Base-by-base conservation (phyloP, 1,284 basidiomycete species). In the Xerocomus nothofagi region DNA sequence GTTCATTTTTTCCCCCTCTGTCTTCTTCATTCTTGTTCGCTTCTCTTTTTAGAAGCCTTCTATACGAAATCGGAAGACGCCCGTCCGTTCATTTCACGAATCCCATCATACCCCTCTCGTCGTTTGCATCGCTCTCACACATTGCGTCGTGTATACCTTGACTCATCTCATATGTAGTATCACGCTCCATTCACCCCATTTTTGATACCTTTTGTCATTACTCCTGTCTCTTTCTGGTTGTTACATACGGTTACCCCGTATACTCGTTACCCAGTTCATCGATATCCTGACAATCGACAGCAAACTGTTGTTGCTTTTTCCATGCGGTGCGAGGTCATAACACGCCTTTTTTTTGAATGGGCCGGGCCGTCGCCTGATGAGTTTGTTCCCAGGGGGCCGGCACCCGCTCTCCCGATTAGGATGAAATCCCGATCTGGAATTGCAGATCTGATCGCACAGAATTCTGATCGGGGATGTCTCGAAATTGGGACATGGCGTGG, bases 211-310 rank as follows among this genome's bases (percentile, higher is more conserved):
- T n/a, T 63, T 60, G 32, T 54, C 57, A 34, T 32, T 61, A 27
- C 50, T 49, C 44, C 50, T 26, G 45, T 38, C 36, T 37, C 39
- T 44, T 48, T 51, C 65, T 56, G 58, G 51, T 54, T 62, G 63
- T 66, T 59, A 53, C 63, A 69, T 70, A 54, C 64, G 64, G 64
- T 68, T 69, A 69, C 68, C 67, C 66, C 68, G 64, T 70, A 70
- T 54, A 69, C 53, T 53, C 43, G 53, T 69, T 68, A 67, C 64
- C 64, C 65, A 51, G 55, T 66, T 57, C 55, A 55, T 55, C 56
- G 64, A 70, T 66, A 70, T 66, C 63, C 68, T 53, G 49, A 48
- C 49, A 37, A 47, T 51, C 48, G 51, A 46, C 44, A 46, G 47
- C 47, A 51, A 33, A 39, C 6, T 33, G 46, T 20, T 43, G 50